Conservation (phyloP, 306 rosid species). For the Herpetospermum pedunculosum region DNA sequence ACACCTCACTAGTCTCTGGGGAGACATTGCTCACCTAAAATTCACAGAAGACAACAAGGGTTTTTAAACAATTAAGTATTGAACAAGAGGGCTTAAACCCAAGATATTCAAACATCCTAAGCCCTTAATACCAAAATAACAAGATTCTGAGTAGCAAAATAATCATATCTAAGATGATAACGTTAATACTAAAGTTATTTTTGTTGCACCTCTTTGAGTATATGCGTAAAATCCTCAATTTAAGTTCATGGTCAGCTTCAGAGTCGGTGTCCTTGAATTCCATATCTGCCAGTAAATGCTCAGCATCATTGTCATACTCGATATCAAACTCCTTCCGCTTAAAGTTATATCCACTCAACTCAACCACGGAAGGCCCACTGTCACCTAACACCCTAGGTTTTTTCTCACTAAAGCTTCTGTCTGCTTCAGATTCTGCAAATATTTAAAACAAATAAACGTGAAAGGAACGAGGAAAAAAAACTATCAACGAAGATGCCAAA, state of each 20-base stretch:
- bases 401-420: slow-evolving; percentile 67
- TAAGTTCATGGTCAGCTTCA: slow-evolving; percentile 42
- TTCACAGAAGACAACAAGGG: neutral
- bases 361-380: slow-evolving; percentile 48
- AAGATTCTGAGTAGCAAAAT: neutral
- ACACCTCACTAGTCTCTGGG: no score
- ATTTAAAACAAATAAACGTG: neutral
- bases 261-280: slow-evolving; percentile 67
- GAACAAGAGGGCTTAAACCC: neutral
- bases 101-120: neutral
- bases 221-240: slow-evolving; percentile 55
- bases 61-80: neutral
- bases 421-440: slow-evolving; percentile 40
- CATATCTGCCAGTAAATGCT: slow-evolving; percentile 85
- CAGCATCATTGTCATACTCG: slow-evolving; percentile 89
- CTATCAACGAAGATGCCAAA: neutral
- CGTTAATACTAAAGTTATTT: neutral
- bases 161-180: neutral
- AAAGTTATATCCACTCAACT: slow-evolving; percentile 68
- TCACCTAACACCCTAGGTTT: slow-evolving; percentile 61
- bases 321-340: slow-evolving; percentile 80
- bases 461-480: neutral
- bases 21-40: neutral
- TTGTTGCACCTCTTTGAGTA: slow-evolving; percentile 51
- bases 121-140: neutral